Conservation (phyloP, 2,329 filamentous ascomycete genomes). For the Alternaria sp. region DNA sequence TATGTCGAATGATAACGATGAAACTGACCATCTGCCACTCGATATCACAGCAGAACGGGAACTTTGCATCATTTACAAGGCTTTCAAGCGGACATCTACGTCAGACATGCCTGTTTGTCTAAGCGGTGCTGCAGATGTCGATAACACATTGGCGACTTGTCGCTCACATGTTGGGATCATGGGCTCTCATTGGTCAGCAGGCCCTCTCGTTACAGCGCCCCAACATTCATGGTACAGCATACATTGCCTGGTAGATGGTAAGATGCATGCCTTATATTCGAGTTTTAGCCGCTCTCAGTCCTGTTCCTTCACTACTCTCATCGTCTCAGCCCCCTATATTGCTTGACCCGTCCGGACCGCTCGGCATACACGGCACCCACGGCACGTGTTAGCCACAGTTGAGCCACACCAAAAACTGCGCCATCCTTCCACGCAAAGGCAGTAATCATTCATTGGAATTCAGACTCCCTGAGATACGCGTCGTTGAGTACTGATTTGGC, state of each 20-base stretch:
- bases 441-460: neutral
- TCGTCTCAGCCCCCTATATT: neutral
- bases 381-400: neutral
- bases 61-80: neutral
- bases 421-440: neutral
- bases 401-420: neutral
- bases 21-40: neutral
- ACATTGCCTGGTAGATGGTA: neutral
- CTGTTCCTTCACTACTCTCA: neutral
- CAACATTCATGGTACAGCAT: neutral
- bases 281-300: neutral
- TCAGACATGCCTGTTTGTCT: neutral
- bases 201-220: neutral
- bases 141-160: neutral
- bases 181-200: slow-evolving; percentile 12
- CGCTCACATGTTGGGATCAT: slow-evolving; percentile 12
- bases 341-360: neutral
- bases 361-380: neutral
- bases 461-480: neutral
- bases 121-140: neutral
- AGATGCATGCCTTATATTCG: neutral
- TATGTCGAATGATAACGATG: neutral
- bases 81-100: neutral
- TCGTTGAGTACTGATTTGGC: neutral
- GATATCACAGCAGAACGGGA: neutral